Evolutionary conservation across 352 stramenopile species (phyloP).

Genomic region (Globisporangium radiosum): DNA sequence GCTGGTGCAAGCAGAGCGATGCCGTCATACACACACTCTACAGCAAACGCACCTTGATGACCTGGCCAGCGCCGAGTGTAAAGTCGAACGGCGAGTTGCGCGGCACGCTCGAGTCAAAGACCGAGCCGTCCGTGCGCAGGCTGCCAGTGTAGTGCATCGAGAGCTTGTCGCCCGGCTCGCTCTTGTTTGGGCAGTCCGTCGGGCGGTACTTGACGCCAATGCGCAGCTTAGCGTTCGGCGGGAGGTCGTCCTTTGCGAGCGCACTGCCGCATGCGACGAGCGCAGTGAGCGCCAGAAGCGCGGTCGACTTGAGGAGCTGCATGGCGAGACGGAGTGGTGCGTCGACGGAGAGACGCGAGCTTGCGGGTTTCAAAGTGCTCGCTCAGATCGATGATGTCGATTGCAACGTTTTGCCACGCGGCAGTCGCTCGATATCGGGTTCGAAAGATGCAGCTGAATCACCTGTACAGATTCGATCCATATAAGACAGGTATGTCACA

Average conservation of each 20-base stretch:
- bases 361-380: too few species aligned
- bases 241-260: slow-evolving; percentile 66
- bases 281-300: slow-evolving; percentile 28
- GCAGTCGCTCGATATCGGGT: not conserved
- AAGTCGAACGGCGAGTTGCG: slow-evolving; percentile 93
- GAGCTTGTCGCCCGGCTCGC: slow-evolving; percentile 80
- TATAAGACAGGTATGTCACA: too few species aligned
- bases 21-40: slow-evolving; percentile 1
- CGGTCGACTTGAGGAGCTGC: slow-evolving; percentile 33
- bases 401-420: slow-evolving; percentile 14
- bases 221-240: slow-evolving; percentile 56
- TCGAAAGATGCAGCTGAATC: not conserved
- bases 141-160: slow-evolving; percentile 96
- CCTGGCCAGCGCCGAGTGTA: slow-evolving; percentile 88
- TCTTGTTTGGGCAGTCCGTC: slow-evolving; percentile 63
- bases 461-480: too few species aligned
- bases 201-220: slow-evolving; percentile 79
- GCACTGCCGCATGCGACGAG: slow-evolving; percentile 17
- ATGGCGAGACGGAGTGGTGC: slow-evolving; percentile 18
- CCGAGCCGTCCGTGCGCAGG: slow-evolving; percentile 92
- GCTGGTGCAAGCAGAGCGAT: not conserved
- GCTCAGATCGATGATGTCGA: too few species aligned
- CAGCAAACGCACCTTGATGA: slow-evolving; percentile 83
- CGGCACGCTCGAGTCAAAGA: slow-evolving; percentile 97
- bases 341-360: not conserved